Evolutionary conservation across 2,329 filamentous ascomycete species (phyloP), one percentile per base, ranked within the genome.

Genomic region (Curvularia sp.): DNA sequence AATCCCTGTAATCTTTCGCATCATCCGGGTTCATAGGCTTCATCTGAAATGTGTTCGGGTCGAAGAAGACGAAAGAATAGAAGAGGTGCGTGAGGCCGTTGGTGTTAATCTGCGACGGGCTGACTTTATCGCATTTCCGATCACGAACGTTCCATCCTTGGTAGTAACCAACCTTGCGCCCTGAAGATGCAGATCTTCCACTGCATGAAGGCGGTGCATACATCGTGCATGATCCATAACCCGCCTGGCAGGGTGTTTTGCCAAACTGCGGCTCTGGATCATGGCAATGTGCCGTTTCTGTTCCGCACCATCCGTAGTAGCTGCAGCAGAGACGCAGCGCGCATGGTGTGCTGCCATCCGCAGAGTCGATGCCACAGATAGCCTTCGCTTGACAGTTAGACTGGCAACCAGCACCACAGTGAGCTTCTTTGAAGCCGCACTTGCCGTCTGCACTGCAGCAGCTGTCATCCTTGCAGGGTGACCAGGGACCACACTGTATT

Each of bases 151-250:
- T 73, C 13, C 58, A 68, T 39, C 63, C 60, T 57, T 77, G 74
- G 53, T 78, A 80, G 61, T 80, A 79, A 1, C 69, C 77, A 19
- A 79, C 67, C 5, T 55, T 71, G 1, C 79, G 69, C 12, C 72
- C 71, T 8, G 63, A 63, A 10, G 72, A 61, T 15, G 57, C 57
- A 3, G 67, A 67, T 1, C 66, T 36, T 27, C 59, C 61, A 47
- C 28, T 34, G 52, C 76, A 80, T 0, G 63, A 55, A 7, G 71
- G 70, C 1, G 69, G 25, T 1, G 54, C 27, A 12, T 68, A 53
- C 3, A 65, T 58, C 34, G 66, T 21, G 51, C 77, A 80, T 1
- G 51, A 62, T 6, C 78, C 78, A 61, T 70, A 79, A 18, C 71
- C 74, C 48, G 62, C 15, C 34, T 79, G 77, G 48, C 77, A 79